These are phyloP conservation scores for Aureobasidium mangrovei DNA, from an alignment of 2,329 filamentous ascomycete genomes.

Conservation along the genomic window DNA sequence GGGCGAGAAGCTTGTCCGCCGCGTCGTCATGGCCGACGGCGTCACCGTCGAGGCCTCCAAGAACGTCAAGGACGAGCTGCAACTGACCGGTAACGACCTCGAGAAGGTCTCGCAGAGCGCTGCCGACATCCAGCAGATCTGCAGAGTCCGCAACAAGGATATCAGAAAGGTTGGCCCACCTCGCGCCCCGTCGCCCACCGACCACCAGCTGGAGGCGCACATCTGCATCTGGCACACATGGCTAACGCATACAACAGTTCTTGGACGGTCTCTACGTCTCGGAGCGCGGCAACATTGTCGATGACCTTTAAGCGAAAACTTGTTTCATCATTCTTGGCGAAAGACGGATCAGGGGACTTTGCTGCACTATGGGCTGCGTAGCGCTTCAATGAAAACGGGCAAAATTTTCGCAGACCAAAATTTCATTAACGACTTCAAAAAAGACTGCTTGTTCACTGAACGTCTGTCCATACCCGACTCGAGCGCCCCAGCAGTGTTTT, in stretches of 20 bases:
- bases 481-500: constrained; percentile 7
- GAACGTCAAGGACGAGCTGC: constrained; percentile 95
- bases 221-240: background rate
- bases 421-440: constrained; percentile 15
- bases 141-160: constrained; percentile 99
- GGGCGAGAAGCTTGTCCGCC: constrained; percentile 98
- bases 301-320: constrained; percentile 37
- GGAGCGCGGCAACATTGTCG: constrained; percentile 91
- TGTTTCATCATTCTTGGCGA: constrained; percentile 14
- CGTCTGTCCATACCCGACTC: constrained; percentile 2
- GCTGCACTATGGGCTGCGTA: constrained; percentile 14
- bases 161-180: constrained; percentile 66
- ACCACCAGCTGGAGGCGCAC: background rate
- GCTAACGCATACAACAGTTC: constrained; percentile 48
- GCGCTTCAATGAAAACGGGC: constrained; percentile 15
- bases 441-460: constrained; percentile 10
- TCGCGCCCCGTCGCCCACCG: constrained; percentile 25
- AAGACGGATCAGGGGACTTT: constrained; percentile 14
- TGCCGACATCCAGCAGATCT: constrained; percentile 99
- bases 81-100: constrained; percentile 86
- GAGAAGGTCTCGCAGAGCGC: constrained; percentile 97
- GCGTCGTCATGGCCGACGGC: constrained; percentile 78
- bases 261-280: constrained; percentile 99
- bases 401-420: constrained; percentile 14
- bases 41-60: constrained; percentile 85